Evolutionary conservation across 2,329 filamentous ascomycete genomes (phyloP), one percentile per base, ranked within the genome.

Genomic region (Teratosphaeria destructans): DNA sequence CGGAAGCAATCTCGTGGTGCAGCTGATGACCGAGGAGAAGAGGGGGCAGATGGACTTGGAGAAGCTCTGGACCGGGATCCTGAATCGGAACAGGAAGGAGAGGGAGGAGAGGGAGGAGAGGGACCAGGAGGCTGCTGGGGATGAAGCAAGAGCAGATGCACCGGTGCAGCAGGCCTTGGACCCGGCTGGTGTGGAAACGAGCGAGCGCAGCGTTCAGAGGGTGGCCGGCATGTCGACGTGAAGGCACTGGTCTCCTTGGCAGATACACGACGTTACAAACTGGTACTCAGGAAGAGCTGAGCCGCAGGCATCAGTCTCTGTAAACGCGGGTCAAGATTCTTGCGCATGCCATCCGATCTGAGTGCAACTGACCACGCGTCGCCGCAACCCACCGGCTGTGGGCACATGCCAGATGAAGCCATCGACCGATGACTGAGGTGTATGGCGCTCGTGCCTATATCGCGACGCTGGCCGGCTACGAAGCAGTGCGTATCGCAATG

Each of bases 11-110:
- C 77, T 89, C 57, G 85, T 89, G 37, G 82, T 89, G 47, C 86
- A 89, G 71, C 82, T 89, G 76, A 82, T 89, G 69, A 88, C 85
- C 0, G 84, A 87, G 64, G 84, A 86, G 68, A 89, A 88, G 74
- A 77, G 86, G 65, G 80, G 77, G 34, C 84, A 88, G 65, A 78
- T 88, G 37, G 82, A 88, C 68, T 72, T 89, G 57, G 86, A 89
- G 67, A 79, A 78, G 16, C 72, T 89, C 11, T 89, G 86, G 84
- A 74, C 60, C 12, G 67, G 63, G 11, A 64, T 70, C 16, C 52
- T 71, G 58, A 65, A 63, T 53, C 56, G 66, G 43, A 61, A 63
- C 34, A 55, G 57, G 56, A 67, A 63, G 58, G 66, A 68, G 39
- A 64, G 62, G 55, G 65, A 65, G n/a, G 66, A 68, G 39, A 64